Evolutionary conservation across 2,329 filamentous ascomycete species (phyloP).

Genomic region (Dothistroma pini): DNA sequence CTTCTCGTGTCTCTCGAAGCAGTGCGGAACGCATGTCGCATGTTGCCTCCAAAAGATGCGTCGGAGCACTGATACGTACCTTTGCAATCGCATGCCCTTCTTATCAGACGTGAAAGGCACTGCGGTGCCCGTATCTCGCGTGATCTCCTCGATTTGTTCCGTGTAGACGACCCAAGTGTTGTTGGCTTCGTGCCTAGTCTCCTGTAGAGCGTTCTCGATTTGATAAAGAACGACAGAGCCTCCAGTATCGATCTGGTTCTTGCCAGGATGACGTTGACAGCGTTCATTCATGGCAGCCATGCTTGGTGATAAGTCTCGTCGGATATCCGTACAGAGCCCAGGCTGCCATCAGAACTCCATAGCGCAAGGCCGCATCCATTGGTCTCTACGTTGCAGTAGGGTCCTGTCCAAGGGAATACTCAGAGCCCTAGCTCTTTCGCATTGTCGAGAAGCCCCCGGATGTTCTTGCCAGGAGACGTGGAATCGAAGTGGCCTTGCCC

Average conservation of each 20-base stretch:
- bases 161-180: constrained; percentile 50
- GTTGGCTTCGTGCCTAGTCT: constrained; percentile 41
- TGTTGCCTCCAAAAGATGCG: too few species aligned
- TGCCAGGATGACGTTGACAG: constrained; percentile 50
- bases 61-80: background rate
- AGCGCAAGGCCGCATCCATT: constrained; percentile 59
- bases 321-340: constrained; percentile 51
- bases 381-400: constrained; percentile 62
- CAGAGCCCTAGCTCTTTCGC: constrained; percentile 55
- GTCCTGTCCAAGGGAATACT: constrained; percentile 54
- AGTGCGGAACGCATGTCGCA: constrained; percentile 63
- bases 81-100: constrained; percentile 54
- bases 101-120: constrained; percentile 58
- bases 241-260: constrained; percentile 56
- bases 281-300: constrained; percentile 49
- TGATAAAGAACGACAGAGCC: constrained; percentile 56
- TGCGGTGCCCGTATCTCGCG: constrained; percentile 55
- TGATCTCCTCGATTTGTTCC: constrained; percentile 53
- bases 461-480: constrained; percentile 51
- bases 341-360: constrained; percentile 60
- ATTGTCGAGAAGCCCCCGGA: constrained; percentile 51
- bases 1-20: constrained; percentile 56
- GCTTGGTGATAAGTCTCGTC: constrained; percentile 48
- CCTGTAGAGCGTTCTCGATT: constrained; percentile 54
- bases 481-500: constrained; percentile 42